Base-by-base conservation (phyloP, 192 early-diverging fungal species). In the Mycoemilia scoparia region DNA sequence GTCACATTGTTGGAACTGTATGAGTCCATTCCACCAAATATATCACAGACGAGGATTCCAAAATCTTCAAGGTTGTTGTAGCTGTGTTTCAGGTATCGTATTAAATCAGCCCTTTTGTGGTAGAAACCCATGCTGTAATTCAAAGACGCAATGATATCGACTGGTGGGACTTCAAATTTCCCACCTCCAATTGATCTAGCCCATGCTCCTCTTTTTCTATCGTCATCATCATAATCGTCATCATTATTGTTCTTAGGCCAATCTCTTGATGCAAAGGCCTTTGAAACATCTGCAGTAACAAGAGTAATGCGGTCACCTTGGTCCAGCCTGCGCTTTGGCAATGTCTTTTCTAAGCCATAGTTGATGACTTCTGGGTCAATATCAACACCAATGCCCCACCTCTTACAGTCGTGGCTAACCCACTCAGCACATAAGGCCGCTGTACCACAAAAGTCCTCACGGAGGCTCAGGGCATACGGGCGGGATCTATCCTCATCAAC, bases 371-470 rank as follows among this genome's bases (percentile, higher is more conserved):
- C 23, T 7, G 48, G 32, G 21, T 67, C 65, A 32, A 67, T 45
- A 34, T 63, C 65, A 11, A 67, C 49, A n/a, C 60, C 65, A 6
- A 39, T 7, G 18, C 21, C 9, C 7, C 34, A 22, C 12, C 34
- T 37, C n/a, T n/a, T n/a, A n/a, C n/a, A n/a, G 13, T 23, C 12
- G 9, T 21, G 20, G 17, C 34, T 30, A 23, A 49, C 39, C 59
- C 59, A 67, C 37, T 63, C 59, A 24, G 38, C 32, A 31, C 58
- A 67, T 13, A 67, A 33, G n/a, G 44, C 45, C 3, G 56, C 65
- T 4, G 65, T 67, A 0, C 65, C 65, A 24, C 65, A 67, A 34
- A 67, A 67, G 25, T 67, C 65, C 36, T 67, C 60, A 28, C 65
- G 54, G 20, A 64, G 43, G 8, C 18, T 38, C 27, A 33, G 18